These are phyloP conservation scores for Pelargonium cotyledonis DNA, from an alignment of 441 rosid genomes.

Conservation along the genomic window DNA sequence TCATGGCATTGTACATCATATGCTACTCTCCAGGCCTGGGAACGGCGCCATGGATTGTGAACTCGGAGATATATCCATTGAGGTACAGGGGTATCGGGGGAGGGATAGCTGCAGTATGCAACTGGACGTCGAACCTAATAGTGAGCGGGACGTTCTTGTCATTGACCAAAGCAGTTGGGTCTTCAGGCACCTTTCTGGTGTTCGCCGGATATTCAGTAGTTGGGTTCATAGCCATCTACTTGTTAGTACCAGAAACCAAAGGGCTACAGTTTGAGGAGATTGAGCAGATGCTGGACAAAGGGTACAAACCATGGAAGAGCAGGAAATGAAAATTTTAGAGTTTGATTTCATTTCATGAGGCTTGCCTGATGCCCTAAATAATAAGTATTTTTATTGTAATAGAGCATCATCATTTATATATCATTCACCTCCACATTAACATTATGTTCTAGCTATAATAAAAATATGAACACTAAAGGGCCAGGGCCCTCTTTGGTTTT, in stretches of 20 bases:
- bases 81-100: neutral
- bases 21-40: neutral
- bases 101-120: neutral
- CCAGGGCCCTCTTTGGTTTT: too few species aligned
- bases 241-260: neutral
- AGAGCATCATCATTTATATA: too few species aligned
- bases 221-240: neutral
- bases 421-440: too few species aligned
- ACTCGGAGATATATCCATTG: neutral
- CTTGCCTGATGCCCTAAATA: too few species aligned
- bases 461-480: too few species aligned
- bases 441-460: too few species aligned
- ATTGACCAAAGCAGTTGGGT: neutral
- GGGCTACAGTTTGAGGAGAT: neutral
- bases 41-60: neutral
- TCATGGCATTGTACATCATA: neutral
- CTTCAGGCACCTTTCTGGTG: neutral
- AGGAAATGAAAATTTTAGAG: too few species aligned
- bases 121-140: neutral
- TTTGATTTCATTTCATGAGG: too few species aligned
- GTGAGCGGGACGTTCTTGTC: neutral
- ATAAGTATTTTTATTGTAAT: too few species aligned
- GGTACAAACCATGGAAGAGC: conserved; percentile 23
- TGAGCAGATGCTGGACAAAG: conserved; percentile 32
- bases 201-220: neutral